phyloP scores from a whole-genome alignment of 805 yeast species.

The Starmerella asiatica region DNA sequence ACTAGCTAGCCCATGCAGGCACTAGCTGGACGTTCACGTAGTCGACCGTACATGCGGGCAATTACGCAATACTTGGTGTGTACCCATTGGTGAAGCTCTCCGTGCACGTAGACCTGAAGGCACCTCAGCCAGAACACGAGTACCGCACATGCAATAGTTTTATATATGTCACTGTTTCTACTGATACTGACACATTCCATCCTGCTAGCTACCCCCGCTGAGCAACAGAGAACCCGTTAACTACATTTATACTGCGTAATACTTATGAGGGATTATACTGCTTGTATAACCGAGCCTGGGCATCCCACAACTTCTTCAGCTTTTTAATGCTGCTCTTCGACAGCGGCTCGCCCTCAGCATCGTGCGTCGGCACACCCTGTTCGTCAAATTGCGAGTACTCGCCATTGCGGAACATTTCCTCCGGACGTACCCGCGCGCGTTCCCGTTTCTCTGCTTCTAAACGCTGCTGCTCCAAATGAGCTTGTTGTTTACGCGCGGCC shows the following conservation, averaged over 20 bases:
- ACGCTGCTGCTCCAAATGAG: slow-evolving; percentile 15
- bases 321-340: slow-evolving; percentile 80
- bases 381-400: slow-evolving; percentile 72
- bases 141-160: too few species aligned
- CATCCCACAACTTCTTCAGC: slow-evolving; percentile 59
- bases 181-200: not conserved
- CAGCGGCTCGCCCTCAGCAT: slow-evolving; percentile 55
- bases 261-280: slow-evolving; percentile 33
- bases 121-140: too few species aligned
- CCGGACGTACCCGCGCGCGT: slow-evolving; percentile 58
- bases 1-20: too few species aligned
- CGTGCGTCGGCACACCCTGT: slow-evolving; percentile 67
- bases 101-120: too few species aligned
- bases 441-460: slow-evolving; percentile 51
- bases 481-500: slow-evolving; percentile 41
- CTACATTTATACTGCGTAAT: not conserved
- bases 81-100: too few species aligned
- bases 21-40: too few species aligned
- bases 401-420: slow-evolving; percentile 44
- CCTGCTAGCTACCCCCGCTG: not conserved
- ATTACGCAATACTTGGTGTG: too few species aligned
- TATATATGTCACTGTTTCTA: too few species aligned
- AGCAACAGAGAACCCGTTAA: too few species aligned
- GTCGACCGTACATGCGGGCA: too few species aligned
- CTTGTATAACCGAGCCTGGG: slow-evolving; percentile 68